These are phyloP conservation scores for Aspergillus flavus DNA, from an alignment of 2,329 filamentous ascomycete species.

Conservation along the genomic window DNA sequence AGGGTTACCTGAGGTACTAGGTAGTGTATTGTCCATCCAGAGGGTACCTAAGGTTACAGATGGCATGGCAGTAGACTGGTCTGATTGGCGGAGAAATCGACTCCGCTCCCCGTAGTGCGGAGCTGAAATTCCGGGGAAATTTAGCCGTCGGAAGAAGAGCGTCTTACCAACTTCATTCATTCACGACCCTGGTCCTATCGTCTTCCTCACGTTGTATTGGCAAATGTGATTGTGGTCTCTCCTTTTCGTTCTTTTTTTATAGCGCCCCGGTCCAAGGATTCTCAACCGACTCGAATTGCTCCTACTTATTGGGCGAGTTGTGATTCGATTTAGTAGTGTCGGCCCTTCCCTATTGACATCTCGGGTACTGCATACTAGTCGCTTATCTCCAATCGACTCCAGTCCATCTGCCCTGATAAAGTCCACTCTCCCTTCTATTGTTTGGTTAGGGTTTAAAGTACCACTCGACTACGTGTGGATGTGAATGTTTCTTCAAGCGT, in stretches of 20 bases:
- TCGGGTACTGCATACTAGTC: conserved; percentile 1
- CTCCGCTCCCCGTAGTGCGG: conserved; percentile 25
- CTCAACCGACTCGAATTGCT: neutral
- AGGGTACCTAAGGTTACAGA: neutral
- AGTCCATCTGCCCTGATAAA: neutral
- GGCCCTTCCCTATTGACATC: neutral
- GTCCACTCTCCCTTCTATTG: conserved; percentile 1
- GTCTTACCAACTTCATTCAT: neutral
- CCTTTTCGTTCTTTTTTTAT: neutral
- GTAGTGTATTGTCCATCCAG: neutral
- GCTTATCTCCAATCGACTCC: conserved; percentile 1
- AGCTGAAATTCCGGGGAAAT: conserved; percentile 27
- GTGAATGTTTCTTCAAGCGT: neutral
- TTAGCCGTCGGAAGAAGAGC: conserved; percentile 18
- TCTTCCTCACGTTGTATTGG: neutral
- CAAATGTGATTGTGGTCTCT: neutral
- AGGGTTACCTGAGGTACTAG: neutral
- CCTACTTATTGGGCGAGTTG: conserved; percentile 7
- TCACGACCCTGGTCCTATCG: conserved; percentile 1
- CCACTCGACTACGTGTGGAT: neutral
- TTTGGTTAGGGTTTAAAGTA: neutral
- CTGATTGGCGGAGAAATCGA: conserved; percentile 40
- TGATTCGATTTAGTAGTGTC: neutral
- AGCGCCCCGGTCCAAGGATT: neutral
- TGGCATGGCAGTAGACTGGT: too few species aligned